These are phyloP conservation scores for Aspergillus neoniger DNA, from an alignment of 2,329 filamentous ascomycete species.

Conservation along the genomic window DNA sequence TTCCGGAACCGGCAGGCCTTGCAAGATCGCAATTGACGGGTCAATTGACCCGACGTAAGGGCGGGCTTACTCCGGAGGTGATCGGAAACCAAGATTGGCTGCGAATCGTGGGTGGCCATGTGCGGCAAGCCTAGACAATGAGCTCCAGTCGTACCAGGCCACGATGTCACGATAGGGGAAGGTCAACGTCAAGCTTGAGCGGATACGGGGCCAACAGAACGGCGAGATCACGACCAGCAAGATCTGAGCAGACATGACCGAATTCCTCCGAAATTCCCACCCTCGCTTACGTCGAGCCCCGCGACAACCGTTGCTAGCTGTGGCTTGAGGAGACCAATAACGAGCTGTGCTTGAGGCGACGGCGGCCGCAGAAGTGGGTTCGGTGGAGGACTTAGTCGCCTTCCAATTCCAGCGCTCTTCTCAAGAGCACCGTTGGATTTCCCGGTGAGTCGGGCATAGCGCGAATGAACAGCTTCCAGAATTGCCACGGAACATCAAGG, in stretches of 20 bases:
- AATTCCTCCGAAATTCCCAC: conserved; percentile 31
- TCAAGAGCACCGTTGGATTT: too few species aligned
- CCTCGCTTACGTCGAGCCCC: conserved; percentile 19
- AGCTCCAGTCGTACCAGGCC: conserved; percentile 4
- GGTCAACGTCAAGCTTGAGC: conserved; percentile 12
- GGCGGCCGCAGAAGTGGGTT: conserved; percentile 3
- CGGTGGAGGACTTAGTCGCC: not conserved
- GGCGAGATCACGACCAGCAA: conserved; percentile 29
- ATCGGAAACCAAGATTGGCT: conserved; percentile 19
- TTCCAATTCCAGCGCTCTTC: not conserved
- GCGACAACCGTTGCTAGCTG: conserved; percentile 3
- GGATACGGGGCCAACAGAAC: conserved; percentile 30
- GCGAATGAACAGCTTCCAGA: not conserved
- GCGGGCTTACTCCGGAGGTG: conserved; percentile 23
- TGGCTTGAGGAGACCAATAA: conserved; percentile 7
- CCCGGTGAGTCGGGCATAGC: too few species aligned
- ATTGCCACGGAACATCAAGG: not conserved
- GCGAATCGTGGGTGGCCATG: conserved; percentile 28
- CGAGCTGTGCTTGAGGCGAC: not conserved
- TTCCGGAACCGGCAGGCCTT: conserved; percentile 42
- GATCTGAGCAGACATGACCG: conserved; percentile 34
- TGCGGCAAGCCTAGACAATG: conserved; percentile 15
- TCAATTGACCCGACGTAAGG: conserved; percentile 16
- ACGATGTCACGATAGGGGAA: conserved; percentile 4
- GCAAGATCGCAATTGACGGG: conserved; percentile 41